Evolutionary conservation across 2,329 filamentous ascomycete species (phyloP).

Genomic region (Lecanicillium sp.): DNA sequence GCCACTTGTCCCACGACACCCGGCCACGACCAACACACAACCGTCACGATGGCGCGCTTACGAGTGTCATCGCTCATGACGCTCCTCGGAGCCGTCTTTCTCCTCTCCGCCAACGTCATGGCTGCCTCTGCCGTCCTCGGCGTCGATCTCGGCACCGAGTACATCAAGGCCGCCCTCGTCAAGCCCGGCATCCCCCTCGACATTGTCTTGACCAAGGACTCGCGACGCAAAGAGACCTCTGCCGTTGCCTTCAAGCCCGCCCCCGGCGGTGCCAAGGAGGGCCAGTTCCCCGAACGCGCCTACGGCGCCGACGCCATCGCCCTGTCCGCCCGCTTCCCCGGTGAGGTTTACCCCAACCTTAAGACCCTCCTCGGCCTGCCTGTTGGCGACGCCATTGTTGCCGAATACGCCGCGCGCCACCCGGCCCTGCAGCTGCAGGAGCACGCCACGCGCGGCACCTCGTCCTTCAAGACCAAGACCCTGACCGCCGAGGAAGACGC

Average conservation of each 20-base stretch:
- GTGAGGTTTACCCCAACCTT: constrained; percentile 90
- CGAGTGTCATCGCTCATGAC: constrained; percentile 31
- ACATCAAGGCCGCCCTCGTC: constrained; percentile 91
- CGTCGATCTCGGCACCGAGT: constrained; percentile 91
- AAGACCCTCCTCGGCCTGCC: constrained; percentile 81
- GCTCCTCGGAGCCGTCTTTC: constrained; percentile 32
- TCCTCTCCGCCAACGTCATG: constrained; percentile 39
- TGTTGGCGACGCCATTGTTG: constrained; percentile 53
- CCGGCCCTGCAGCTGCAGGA: constrained; percentile 68
- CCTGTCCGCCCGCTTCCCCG: constrained; percentile 78
- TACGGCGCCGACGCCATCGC: constrained; percentile 92
- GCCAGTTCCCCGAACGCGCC: constrained; percentile 74
- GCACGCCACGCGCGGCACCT: constrained; percentile 57
- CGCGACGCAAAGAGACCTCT: constrained; percentile 87
- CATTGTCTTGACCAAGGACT: constrained; percentile 96
- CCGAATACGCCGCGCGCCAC: constrained; percentile 68
- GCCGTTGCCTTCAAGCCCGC: constrained; percentile 90
- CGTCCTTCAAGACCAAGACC: constrained; percentile 72
- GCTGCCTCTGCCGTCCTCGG: constrained; percentile 73
- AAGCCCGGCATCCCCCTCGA: constrained; percentile 97
- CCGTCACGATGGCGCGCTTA: constrained; percentile 27
- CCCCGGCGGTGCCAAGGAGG: constrained; percentile 55
- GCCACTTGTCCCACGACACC: not conserved
- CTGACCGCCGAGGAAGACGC: constrained; percentile 56
- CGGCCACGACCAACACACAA: not conserved